A percentile compares a stretch with the other conserved stretches of the same genome.
These are phyloP conservation scores for Colletotrichum neosansevieriae DNA, from an alignment of 2,329 filamentous ascomycete genomes.

Conservation along the genomic window DNA sequence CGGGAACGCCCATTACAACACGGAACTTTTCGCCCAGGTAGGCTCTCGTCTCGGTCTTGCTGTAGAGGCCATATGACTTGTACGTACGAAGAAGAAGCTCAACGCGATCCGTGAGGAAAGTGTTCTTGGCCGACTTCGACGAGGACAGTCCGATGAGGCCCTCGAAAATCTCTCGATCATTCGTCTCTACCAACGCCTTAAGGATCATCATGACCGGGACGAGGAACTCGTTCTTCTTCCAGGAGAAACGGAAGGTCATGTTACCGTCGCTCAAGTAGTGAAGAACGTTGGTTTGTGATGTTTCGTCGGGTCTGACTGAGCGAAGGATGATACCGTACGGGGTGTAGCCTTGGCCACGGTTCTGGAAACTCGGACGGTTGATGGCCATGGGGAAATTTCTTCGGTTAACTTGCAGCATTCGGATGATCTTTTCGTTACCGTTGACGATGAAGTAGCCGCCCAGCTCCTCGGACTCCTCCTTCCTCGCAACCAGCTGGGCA, in stretches of 20 bases:
- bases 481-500: constrained; percentile 82
- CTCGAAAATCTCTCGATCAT: constrained; percentile 96
- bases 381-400: constrained; percentile 97
- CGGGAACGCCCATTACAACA: constrained; percentile 84
- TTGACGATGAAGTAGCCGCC: constrained; percentile 99
- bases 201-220: constrained; percentile 96
- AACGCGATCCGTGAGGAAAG: constrained; percentile 94
- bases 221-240: constrained; percentile 97
- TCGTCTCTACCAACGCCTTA: constrained; percentile 95
- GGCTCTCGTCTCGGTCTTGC: constrained; percentile 82
- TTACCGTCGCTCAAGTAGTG: constrained; percentile 97
- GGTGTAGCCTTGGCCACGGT: constrained; percentile 88
- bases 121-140: constrained; percentile 84
- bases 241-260: constrained; percentile 96
- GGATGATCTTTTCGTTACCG: constrained; percentile 96
- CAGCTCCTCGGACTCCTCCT: constrained; percentile 96
- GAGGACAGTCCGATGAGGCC: constrained; percentile 84
- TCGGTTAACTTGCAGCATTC: constrained; percentile 89
- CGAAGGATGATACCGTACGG: constrained; percentile 91
- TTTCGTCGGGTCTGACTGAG: constrained; percentile 95
- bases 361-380: constrained; percentile 87
- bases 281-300: constrained; percentile 95
- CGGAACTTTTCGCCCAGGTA: constrained; percentile 94
- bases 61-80: constrained; percentile 89
- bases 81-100: constrained; percentile 93